Evolutionary conservation across 2,329 filamentous ascomycete genomes (phyloP).

Genomic region (Aspergillus bombycis): DNA sequence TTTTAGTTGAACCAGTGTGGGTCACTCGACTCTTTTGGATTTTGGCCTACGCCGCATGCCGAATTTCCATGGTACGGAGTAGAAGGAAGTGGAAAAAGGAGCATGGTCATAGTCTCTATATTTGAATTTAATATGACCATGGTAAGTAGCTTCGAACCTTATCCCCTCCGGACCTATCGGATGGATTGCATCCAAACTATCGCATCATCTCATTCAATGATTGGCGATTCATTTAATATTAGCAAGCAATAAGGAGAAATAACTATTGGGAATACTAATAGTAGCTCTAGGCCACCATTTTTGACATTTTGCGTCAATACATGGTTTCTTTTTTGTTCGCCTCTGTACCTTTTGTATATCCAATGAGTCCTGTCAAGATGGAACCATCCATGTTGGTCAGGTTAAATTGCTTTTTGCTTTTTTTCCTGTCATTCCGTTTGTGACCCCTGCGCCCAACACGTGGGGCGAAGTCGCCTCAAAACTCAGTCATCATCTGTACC

Average conservation of each 20-base stretch:
- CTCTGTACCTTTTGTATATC: background rate
- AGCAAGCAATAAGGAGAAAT: background rate
- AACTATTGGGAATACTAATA: background rate
- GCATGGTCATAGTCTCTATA: background rate
- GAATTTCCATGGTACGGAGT: background rate
- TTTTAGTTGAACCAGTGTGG: background rate
- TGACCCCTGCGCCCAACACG: slow-evolving; percentile 18
- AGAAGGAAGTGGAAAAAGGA: background rate
- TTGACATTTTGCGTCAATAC: background rate
- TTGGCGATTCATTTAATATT: background rate
- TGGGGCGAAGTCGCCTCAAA: slow-evolving; percentile 15
- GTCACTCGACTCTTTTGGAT: background rate
- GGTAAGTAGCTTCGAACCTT: background rate
- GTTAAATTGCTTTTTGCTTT: background rate
- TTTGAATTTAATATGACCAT: background rate
- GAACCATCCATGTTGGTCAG: background rate
- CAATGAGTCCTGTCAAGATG: background rate
- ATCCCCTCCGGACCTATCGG: background rate
- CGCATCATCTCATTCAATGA: background rate
- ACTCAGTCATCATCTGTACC: slow-evolving; percentile 9
- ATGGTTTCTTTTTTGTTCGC: background rate
- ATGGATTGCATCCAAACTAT: background rate
- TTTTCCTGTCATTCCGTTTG: background rate
- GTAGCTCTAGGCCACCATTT: background rate
- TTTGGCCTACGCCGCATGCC: background rate